Evolutionary conservation across 306 rosid genomes (phyloP).

Genomic region (Begonia loranthoides): DNA sequence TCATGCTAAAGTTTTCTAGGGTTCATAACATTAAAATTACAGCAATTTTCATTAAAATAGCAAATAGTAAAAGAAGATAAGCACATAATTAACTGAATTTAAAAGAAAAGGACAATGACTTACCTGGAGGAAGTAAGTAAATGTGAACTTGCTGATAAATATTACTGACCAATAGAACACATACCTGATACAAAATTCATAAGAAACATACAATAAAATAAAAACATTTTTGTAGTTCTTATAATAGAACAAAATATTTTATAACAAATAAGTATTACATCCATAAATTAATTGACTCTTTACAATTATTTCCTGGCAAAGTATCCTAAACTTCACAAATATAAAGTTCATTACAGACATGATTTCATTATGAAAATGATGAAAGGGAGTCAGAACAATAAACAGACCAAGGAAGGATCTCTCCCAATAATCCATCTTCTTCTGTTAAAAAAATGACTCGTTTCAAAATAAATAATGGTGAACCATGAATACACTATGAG

Average conservation of each 20-base stretch:
- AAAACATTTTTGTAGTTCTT: constrained; percentile 6
- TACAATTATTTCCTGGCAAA: too few species aligned
- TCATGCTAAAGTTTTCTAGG: too few species aligned
- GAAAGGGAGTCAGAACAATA: too few species aligned
- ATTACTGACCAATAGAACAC: constrained; percentile 75
- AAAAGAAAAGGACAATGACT: constrained; percentile 13
- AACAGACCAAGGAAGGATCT: too few species aligned
- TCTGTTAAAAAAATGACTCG: too few species aligned
- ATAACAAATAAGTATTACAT: too few species aligned
- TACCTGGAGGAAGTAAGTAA: constrained; percentile 97
- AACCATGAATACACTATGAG: neutral
- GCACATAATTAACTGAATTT: neutral
- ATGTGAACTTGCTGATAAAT: constrained; percentile 69
- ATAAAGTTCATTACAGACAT: too few species aligned
- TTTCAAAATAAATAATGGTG: too few species aligned
- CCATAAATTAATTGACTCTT: too few species aligned
- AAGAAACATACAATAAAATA: constrained; percentile 5
- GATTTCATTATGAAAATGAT: too few species aligned
- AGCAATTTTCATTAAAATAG: constrained; percentile 4
- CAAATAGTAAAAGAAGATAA: neutral
- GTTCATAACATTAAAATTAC: neutral
- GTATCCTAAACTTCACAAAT: too few species aligned
- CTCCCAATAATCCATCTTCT: too few species aligned
- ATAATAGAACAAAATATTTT: neutral
- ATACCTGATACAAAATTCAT: constrained; percentile 38